A percentile compares a stretch with the other conserved stretches of the same genome.
Conservation (phyloP, 768 basidiomycete genomes). For the Multifurca ochricompacta region DNA sequence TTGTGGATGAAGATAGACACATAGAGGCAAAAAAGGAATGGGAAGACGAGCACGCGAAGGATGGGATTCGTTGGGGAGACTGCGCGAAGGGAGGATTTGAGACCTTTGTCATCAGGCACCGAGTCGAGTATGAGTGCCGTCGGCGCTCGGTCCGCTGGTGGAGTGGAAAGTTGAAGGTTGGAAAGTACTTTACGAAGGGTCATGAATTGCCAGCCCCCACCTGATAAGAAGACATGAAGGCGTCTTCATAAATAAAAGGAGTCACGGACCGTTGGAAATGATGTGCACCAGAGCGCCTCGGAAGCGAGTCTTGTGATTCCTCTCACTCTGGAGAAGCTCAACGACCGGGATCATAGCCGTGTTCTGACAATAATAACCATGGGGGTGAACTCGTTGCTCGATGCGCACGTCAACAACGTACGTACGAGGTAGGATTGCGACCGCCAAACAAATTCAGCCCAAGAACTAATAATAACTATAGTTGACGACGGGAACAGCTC, state of each 20-base stretch:
- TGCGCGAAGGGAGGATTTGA: conserved; percentile 15
- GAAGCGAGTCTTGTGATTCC: conserved; percentile 4
- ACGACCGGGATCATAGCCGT: conserved; percentile 17
- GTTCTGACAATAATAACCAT: conserved; percentile 7
- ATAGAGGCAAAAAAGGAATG: conserved; percentile 18
- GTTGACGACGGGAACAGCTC: conserved; percentile 7
- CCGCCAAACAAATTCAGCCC: conserved; percentile 14
- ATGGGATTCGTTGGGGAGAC: conserved; percentile 13
- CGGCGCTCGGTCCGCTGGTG: conserved; percentile 1
- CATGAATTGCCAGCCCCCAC: conserved; percentile 22
- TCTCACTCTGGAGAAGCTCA: conserved; percentile 10
- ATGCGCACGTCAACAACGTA: neutral
- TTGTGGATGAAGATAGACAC: conserved; percentile 17
- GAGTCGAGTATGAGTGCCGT: conserved; percentile 21
- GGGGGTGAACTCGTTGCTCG: neutral
- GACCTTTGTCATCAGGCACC: conserved; percentile 18
- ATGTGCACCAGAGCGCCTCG: conserved; percentile 19
- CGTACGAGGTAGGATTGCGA: conserved; percentile 8
- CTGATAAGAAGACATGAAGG: neutral
- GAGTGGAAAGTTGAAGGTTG: neutral
- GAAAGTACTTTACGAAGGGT: conserved; percentile 19
- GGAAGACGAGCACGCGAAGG: conserved; percentile 11
- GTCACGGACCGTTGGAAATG: conserved; percentile 21
- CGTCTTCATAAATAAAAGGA: neutral
- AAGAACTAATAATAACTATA: conserved; percentile 6